A percentile compares a stretch with the other conserved stretches of the same genome.
Conservation (phyloP, 2,329 filamentous ascomycete genomes). For the Epichloe aotearoae region DNA sequence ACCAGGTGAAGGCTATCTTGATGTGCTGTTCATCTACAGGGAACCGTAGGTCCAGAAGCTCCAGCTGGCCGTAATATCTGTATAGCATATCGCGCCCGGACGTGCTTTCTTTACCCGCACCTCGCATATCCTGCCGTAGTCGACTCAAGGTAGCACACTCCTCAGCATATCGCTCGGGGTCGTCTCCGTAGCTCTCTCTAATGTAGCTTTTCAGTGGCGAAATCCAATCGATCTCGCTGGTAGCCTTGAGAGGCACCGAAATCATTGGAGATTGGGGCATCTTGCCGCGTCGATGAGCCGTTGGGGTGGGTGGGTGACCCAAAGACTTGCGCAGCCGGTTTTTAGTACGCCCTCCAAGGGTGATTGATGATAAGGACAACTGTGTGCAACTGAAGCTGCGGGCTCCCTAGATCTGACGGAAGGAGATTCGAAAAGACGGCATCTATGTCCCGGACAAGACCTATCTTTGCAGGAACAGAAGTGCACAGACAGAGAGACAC, state of each 20-base stretch:
- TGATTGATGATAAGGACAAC: neutral
- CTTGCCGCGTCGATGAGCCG: conserved; percentile 5
- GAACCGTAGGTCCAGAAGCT: conserved; percentile 85
- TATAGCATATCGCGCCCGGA: conserved; percentile 88
- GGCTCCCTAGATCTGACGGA: neutral
- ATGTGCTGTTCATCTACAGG: conserved; percentile 98
- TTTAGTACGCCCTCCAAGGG: neutral
- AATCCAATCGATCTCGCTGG: conserved; percentile 98
- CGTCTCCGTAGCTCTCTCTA: conserved; percentile 84
- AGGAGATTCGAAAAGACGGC: neutral
- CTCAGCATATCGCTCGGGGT: conserved; percentile 88
- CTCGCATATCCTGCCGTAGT: conserved; percentile 94
- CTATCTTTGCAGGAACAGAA: neutral
- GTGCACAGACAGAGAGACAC: neutral
- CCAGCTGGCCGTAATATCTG: conserved; percentile 93
- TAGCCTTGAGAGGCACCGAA: conserved; percentile 80
- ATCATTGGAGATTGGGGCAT: conserved; percentile 92
- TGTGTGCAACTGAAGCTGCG: neutral
- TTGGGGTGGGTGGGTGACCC: neutral
- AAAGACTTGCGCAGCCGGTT: neutral
- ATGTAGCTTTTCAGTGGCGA: conserved; percentile 87
- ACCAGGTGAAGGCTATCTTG: conserved; percentile 98
- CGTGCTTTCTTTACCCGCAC: conserved; percentile 91
- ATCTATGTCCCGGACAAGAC: neutral
- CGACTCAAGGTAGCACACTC: conserved; percentile 92